Base-by-base conservation (phyloP, 179 eudicot genomes). In the Silene vulgaris region DNA sequence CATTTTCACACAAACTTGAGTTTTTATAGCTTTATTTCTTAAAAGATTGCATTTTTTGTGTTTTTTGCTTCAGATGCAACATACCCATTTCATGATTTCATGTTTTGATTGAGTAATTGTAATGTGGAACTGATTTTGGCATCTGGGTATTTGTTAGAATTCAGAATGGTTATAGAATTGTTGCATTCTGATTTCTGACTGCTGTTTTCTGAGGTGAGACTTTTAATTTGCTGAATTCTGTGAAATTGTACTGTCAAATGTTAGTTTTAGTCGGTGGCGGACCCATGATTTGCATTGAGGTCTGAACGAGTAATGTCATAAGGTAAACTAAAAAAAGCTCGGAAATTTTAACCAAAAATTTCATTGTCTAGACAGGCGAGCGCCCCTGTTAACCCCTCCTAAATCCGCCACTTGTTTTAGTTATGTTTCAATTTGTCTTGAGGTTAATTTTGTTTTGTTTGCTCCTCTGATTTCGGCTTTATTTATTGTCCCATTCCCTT, bases 141-240 rank as follows among this genome's bases (percentile, higher is more conserved):
- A 81, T 74, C 57, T 81, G 81, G 84, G 81, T 65, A 40, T 65
- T 65, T 78, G 65, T 32, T 65, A 64, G 43, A 70, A 3, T 81
- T 82, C 67, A 65, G 54, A 21, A 77, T 74, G 67, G 74, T 60
- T 48, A 69, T 57, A 61, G 71, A 19, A 56, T 74, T 65, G 64
- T 81, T 71, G 57, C 73, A 80, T 76, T 59, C 7, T 35, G 63
- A 13, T 76, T 65, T 43, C 7, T 23, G 54, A 32, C 32, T 75
- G 75, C 67, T 71, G 80, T 26, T 19, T 77, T 79, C 60, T 63
- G 61, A 79, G 62, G 61, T 80, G 77, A 67, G 73, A 30, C 73
- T 26, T 74, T 26, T 73, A 32, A 4, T 20, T 9, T 73, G 80
- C 80, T 76, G 75, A 2, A 11, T 28, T 50, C 7, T 76, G 59